phyloP scores from a whole-genome alignment of 2,329 filamentous ascomycete genomes.

The Acarospora socialis region DNA sequence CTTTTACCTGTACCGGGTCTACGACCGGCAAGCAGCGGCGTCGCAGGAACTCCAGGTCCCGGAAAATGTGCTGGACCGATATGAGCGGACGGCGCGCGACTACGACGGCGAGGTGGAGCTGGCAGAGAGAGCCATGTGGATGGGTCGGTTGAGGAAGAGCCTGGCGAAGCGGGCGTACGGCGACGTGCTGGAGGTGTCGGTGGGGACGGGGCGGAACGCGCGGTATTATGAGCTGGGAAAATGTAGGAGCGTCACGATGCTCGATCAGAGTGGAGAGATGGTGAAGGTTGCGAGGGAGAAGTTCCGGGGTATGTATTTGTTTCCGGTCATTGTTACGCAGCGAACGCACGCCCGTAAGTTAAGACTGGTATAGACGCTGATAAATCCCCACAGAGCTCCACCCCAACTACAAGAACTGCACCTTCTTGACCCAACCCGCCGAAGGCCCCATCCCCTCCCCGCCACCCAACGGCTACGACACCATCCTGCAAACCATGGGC shows the following conservation, averaged over 20 bases:
- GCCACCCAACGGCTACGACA: constrained; percentile 26
- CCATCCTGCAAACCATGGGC: constrained; percentile 36
- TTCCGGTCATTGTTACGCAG: too few species aligned
- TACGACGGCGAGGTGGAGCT: constrained; percentile 34
- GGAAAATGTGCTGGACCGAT: constrained; percentile 29
- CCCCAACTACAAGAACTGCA: constrained; percentile 20
- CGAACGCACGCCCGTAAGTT: too few species aligned
- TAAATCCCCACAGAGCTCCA: constrained; percentile 14
- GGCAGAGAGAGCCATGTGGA: constrained; percentile 28
- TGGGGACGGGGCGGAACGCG: constrained; percentile 36
- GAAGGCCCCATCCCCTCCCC: constrained; percentile 17
- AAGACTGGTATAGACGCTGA: constrained; percentile 1
- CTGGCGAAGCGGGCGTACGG: constrained; percentile 30
- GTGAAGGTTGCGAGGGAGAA: constrained; percentile 30
- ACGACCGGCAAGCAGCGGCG: constrained; percentile 15
- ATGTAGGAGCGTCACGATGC: constrained; percentile 30
- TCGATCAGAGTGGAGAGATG: constrained; percentile 36
- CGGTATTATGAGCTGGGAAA: constrained; percentile 29
- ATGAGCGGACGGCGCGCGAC: constrained; percentile 27
- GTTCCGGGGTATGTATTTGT: constrained; percentile 24
- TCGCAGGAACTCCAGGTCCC: constrained; percentile 10
- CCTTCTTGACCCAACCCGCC: constrained; percentile 25
- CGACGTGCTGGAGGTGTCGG: constrained; percentile 35
- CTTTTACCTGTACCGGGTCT: constrained; percentile 29
- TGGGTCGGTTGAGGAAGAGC: constrained; percentile 27